Base-by-base conservation (phyloP, 495 filamentous ascomycete species). In the Sporormia fimetaria region DNA sequence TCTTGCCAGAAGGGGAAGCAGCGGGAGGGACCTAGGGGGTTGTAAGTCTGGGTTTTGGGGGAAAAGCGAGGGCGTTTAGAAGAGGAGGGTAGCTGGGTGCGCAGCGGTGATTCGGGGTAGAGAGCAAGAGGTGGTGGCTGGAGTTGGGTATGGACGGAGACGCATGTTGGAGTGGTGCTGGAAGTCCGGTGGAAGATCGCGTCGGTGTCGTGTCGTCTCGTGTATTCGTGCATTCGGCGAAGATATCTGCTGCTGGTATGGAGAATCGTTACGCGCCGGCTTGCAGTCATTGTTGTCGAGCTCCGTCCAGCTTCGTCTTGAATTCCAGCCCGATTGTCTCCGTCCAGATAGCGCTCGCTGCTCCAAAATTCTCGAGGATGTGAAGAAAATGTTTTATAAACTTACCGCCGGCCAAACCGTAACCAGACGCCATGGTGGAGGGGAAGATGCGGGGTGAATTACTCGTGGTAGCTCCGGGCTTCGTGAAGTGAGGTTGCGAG, bases 1-100 rank as follows among this genome's bases (percentile, higher is more conserved):
- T 67, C 64, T 76, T 66, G 90, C 92, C 92, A 99, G 75, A 95
- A 99, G 60, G 84, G 82, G 65, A 92, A 96, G 78, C 90, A 99
- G 67, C 93, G 79, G 55, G 75, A 77, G 45, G 76, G 80, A 55
- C 85, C 87, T 94, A 61, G 16, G 14, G 21, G 21, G 9, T 33
- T n/a, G 17, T 11, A 11, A 5, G 11, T 6, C 30, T 36, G 26
- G 23, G 31, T 22, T 26, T 37, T 21, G 9, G 26, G n/a, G 4
- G 21, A 6, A 3, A 11, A 14, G 9, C 8, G 23, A n/a, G 8
- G 15, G 8, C 22, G 17, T 41, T 33, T 11, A 25, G 24, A 25
- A 8, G 26, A 1, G 14, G 33, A 18, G 16, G 25, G 23, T 3
- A 6, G 9, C 10, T 16, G 33, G 33, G 35, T 27, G 11, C 1